Percentiles rank a stretch among this genome's conserved stretches.
phyloP scores from a whole-genome alignment of 495 filamentous ascomycete species.

The Rhypophila decipiens region DNA sequence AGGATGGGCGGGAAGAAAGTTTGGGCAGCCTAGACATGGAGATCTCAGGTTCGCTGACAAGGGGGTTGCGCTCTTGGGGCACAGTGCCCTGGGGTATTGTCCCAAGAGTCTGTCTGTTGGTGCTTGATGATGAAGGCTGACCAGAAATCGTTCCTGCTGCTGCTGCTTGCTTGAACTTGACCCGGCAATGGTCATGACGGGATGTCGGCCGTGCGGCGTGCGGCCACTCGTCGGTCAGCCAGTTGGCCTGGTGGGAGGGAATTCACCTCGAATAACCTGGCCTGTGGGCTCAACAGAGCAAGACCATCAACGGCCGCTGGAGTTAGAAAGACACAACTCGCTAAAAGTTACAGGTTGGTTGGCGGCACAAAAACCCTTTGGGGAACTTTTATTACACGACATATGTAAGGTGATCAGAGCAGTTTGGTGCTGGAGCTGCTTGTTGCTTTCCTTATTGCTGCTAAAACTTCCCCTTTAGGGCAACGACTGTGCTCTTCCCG shows the following conservation, averaged over 20 bases:
- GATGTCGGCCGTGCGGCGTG: background rate
- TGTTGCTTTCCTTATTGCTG: no score
- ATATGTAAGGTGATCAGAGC: background rate
- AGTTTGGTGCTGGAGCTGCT: no score
- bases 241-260: background rate
- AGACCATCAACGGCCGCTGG: background rate
- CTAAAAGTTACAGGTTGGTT: background rate
- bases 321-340: background rate
- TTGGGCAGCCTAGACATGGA: background rate
- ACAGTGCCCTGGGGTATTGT: background rate
- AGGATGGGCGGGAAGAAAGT: background rate
- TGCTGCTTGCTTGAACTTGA: background rate
- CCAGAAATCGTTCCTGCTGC: background rate
- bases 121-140: background rate
- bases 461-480: no score
- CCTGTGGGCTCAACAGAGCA: no score
- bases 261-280: no score
- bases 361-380: background rate
- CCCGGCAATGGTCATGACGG: constrained; percentile 7
- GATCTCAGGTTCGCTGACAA: constrained; percentile 3
- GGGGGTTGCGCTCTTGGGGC: background rate
- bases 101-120: background rate
- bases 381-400: background rate
- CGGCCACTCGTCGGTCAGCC: constrained; percentile 2
- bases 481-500: background rate